Conservation (phyloP, 768 basidiomycete genomes). For the Galerina marginata region DNA sequence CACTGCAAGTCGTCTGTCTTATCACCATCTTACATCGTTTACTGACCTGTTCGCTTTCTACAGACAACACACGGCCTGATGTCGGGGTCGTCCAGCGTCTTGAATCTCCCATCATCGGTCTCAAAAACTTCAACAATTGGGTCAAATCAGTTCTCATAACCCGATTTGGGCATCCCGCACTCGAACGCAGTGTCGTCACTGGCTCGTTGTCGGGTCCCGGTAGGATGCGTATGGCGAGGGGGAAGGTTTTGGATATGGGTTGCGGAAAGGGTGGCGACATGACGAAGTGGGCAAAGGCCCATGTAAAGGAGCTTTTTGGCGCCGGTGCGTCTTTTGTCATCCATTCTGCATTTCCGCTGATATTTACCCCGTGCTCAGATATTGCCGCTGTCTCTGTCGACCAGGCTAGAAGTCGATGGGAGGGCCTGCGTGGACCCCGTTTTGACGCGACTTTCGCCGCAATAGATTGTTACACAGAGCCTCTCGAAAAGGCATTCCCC, state of each 20-base stretch:
- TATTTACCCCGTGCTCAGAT: constrained; percentile 52
- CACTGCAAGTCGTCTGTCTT: constrained; percentile 65
- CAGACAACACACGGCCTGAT: constrained; percentile 94
- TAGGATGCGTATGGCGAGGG: constrained; percentile 44
- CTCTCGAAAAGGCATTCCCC: constrained; percentile 72
- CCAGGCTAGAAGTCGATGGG: constrained; percentile 83
- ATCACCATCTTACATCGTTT: constrained; percentile 2
- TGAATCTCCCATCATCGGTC: constrained; percentile 93
- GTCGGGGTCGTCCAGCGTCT: constrained; percentile 84
- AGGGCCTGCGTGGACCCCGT: constrained; percentile 49
- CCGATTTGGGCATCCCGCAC: constrained; percentile 79
- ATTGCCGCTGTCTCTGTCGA: constrained; percentile 88
- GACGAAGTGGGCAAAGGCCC: constrained; percentile 92
- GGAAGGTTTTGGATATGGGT: constrained; percentile 93
- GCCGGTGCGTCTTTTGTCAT: constrained; percentile 58
- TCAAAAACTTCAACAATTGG: constrained; percentile 99
- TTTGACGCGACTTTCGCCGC: constrained; percentile 86
- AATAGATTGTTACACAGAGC: constrained; percentile 85
- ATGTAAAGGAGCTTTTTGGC: constrained; percentile 77
- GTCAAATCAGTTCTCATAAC: constrained; percentile 96
- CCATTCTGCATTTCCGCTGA: background rate
- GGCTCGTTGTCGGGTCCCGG: constrained; percentile 33
- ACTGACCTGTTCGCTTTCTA: constrained; percentile 6
- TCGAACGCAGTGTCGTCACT: constrained; percentile 44
- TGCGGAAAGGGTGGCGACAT: constrained; percentile 99